These are phyloP conservation scores for Caloboletus firmus DNA, from an alignment of 1,284 basidiomycete species.

Conservation along the genomic window DNA sequence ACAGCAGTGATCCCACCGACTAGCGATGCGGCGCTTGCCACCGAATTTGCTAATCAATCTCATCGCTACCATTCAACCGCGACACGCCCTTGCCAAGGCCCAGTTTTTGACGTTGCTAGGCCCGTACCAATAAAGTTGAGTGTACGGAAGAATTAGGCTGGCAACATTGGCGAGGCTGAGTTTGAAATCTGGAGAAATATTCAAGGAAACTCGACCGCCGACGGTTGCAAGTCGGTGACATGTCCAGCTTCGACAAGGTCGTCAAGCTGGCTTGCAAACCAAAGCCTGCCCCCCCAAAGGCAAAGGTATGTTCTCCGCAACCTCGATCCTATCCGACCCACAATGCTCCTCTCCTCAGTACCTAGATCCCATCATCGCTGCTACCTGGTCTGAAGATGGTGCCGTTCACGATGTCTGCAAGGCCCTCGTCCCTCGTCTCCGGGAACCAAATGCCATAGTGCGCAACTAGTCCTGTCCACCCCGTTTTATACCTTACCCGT, in stretches of 20 bases:
- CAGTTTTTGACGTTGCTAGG: neutral
- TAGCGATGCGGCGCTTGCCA: neutral
- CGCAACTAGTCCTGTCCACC: slow-evolving; percentile 32
- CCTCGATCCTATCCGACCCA: neutral
- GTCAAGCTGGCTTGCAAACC: slow-evolving; percentile 94
- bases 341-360: slow-evolving; percentile 47
- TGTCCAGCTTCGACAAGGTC: slow-evolving; percentile 83
- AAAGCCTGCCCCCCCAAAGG: slow-evolving; percentile 89
- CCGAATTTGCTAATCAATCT: neutral
- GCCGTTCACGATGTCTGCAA: slow-evolving; percentile 90
- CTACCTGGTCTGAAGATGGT: slow-evolving; percentile 91
- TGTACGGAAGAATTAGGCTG: neutral
- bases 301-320: slow-evolving; percentile 61
- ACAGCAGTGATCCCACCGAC: neutral
- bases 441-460: slow-evolving; percentile 89
- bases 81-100: neutral
- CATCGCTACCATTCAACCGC: neutral
- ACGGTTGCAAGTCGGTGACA: slow-evolving; percentile 26
- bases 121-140: neutral
- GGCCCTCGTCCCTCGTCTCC: slow-evolving; percentile 78
- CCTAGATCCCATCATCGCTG: slow-evolving; percentile 89
- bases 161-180: slow-evolving; percentile 18
- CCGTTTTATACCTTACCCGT: slow-evolving; percentile 3
- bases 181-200: slow-evolving; percentile 24
- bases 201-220: neutral